A percentile compares a stretch with the other conserved stretches of the same genome.
Evolutionary conservation across 306 rosid species (phyloP).

Genomic region (Herpetospermum pedunculosum): DNA sequence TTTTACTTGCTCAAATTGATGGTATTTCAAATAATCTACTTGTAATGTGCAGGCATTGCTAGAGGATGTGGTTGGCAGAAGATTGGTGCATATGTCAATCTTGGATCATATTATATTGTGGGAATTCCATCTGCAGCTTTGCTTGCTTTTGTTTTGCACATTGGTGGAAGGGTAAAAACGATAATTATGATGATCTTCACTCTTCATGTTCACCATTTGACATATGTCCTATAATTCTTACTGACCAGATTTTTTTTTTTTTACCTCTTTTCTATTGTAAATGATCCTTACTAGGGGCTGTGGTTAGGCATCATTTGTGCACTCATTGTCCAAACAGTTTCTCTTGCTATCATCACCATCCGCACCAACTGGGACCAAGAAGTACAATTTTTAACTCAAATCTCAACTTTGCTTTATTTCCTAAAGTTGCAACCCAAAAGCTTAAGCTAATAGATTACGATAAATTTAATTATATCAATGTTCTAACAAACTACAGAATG

Average conservation of each 20-base stretch:
- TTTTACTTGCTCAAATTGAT: neutral
- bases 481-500: too few relatives aligned
- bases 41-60: conserved; percentile 42
- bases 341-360: conserved; percentile 32
- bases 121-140: conserved; percentile 56
- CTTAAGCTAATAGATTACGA: too few relatives aligned
- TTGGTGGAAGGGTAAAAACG: conserved; percentile 51
- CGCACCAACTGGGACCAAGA: conserved; percentile 59
- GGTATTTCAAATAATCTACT: neutral
- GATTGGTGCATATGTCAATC: conserved; percentile 59
- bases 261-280: neutral
- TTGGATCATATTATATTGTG: conserved; percentile 60
- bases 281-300: conserved; percentile 30
- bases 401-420: neutral
- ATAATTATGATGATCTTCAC: neutral
- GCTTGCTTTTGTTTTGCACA: conserved; percentile 41
- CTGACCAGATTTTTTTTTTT: neutral
- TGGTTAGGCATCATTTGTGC: conserved; percentile 72
- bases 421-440: too few relatives aligned
- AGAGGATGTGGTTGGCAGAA: conserved; percentile 90
- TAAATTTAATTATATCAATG: too few relatives aligned
- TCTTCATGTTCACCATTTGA: neutral
- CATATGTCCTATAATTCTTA: neutral
- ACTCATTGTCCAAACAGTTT: conserved; percentile 41
- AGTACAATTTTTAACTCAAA: conserved; percentile 15